Evolutionary conservation across 352 stramenopile genomes (phyloP).

Genomic region (Halophytophthora polymorphica): DNA sequence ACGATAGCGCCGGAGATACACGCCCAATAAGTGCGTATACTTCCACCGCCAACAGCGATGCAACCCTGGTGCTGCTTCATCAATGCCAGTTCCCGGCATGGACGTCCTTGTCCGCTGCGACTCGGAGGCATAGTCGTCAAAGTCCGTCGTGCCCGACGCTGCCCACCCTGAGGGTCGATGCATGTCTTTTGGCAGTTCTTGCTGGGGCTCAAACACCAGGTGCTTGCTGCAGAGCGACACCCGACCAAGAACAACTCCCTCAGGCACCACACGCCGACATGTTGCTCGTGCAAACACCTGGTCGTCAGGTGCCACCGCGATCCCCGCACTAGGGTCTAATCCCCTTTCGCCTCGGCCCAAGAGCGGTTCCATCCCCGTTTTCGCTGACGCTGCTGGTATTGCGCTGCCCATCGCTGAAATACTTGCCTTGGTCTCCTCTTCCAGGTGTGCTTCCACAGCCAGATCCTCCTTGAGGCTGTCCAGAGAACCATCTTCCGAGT

Average conservation of each 20-base stretch:
- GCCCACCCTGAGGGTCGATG: conserved; percentile 6
- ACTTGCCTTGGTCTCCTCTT: conserved; percentile 15
- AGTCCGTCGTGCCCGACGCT: conserved; percentile 11
- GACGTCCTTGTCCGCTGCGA: not conserved
- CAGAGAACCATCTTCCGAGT: too few species aligned
- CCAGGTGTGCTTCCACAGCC: conserved; percentile 18
- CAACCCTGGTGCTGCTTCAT: conserved; percentile 66
- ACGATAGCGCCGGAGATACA: conserved; percentile 80
- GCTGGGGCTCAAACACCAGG: conserved; percentile 61
- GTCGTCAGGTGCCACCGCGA: conserved; percentile 52
- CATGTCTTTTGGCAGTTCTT: conserved; percentile 15
- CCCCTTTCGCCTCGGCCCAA: conserved; percentile 43
- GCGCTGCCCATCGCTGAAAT: not conserved
- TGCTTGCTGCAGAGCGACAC: conserved; percentile 66
- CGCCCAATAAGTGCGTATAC: conserved; percentile 67
- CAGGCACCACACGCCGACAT: conserved; percentile 70
- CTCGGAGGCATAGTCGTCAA: conserved; percentile 19
- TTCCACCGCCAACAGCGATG: conserved; percentile 81
- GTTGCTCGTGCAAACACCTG: conserved; percentile 59
- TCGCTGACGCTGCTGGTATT: conserved; percentile 1
- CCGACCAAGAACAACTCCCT: conserved; percentile 65
- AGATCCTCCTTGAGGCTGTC: too few species aligned
- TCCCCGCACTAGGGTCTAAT: conserved; percentile 63
- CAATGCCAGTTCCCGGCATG: too few species aligned
- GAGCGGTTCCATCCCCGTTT: conserved; percentile 15